phyloP scores from a whole-genome alignment of 1,284 basidiomycete species.

The Sporisorium reilianum region DNA sequence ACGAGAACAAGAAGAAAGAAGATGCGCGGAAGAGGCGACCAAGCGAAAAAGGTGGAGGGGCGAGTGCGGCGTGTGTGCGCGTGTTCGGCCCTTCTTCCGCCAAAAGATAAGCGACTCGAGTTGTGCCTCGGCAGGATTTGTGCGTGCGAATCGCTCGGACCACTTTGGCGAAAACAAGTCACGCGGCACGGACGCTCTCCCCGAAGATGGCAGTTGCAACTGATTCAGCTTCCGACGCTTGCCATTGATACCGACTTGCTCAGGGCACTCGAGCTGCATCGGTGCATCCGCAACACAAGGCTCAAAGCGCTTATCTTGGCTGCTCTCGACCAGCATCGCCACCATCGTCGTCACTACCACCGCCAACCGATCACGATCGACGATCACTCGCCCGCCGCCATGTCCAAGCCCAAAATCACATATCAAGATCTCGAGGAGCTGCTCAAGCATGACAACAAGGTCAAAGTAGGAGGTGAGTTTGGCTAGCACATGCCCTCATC shows the following conservation, averaged over 20 bases:
- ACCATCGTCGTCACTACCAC: background rate
- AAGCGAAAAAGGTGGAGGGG: conserved; percentile 5
- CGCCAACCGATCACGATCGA: background rate
- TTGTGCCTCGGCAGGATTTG: conserved; percentile 34
- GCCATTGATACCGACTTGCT: background rate
- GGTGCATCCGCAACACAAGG: background rate
- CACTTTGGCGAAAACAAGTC: conserved; percentile 9
- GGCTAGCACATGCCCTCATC: too few species aligned
- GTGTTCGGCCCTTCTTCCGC: background rate
- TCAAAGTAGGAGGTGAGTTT: conserved; percentile 78
- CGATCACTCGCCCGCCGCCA: conserved; percentile 9
- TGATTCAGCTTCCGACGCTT: background rate
- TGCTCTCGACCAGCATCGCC: background rate
- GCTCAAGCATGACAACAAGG: conserved; percentile 79
- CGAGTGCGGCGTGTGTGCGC: background rate
- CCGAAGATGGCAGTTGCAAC: too few species aligned
- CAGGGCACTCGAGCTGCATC: background rate
- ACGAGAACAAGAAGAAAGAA: background rate
- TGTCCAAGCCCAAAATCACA: conserved; percentile 33
- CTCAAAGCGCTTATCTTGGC: background rate
- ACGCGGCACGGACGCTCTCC: too few species aligned
- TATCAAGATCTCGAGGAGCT: conserved; percentile 54
- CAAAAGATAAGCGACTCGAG: conserved; percentile 9
- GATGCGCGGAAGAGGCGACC: background rate
- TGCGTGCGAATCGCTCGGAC: conserved; percentile 14